Conservation (phyloP, 1,284 basidiomycete species). For the Phylloporus sp. region DNA sequence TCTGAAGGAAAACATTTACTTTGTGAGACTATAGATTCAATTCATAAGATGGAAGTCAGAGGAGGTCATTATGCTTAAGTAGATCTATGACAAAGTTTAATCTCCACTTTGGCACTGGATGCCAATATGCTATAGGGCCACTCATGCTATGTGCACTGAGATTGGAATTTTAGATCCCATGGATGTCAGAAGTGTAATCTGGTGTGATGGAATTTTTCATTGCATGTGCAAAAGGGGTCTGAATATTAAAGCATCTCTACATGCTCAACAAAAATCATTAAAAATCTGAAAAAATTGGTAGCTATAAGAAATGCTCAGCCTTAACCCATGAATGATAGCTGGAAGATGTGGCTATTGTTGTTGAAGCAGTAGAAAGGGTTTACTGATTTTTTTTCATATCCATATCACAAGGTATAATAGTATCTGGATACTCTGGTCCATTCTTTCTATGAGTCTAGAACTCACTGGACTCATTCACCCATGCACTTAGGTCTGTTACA, state of each 20-base stretch:
- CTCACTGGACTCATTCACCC: no score
- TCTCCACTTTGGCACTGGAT: neutral
- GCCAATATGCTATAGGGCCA: neutral
- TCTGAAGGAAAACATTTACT: neutral
- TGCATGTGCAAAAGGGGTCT: neutral
- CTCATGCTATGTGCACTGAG: neutral
- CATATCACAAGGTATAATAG: neutral
- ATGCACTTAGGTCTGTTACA: no score
- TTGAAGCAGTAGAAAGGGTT: neutral
- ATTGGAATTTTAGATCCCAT: no score
- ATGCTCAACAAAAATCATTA: neutral
- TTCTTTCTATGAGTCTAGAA: no score
- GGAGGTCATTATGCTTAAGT: neutral
- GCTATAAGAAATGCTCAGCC: neutral
- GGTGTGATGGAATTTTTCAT: neutral
- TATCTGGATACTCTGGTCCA: no score
- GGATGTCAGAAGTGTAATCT: neutral
- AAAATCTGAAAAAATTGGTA: neutral
- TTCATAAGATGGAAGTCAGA: no score
- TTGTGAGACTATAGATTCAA: neutral
- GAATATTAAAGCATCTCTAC: neutral
- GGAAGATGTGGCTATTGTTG: neutral
- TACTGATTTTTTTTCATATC: neutral
- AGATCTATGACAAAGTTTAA: neutral
- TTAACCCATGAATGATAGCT: constrained; percentile 3